phyloP scores from a whole-genome alignment of 2,329 filamentous ascomycete species.

The Fusarium buxicola region DNA sequence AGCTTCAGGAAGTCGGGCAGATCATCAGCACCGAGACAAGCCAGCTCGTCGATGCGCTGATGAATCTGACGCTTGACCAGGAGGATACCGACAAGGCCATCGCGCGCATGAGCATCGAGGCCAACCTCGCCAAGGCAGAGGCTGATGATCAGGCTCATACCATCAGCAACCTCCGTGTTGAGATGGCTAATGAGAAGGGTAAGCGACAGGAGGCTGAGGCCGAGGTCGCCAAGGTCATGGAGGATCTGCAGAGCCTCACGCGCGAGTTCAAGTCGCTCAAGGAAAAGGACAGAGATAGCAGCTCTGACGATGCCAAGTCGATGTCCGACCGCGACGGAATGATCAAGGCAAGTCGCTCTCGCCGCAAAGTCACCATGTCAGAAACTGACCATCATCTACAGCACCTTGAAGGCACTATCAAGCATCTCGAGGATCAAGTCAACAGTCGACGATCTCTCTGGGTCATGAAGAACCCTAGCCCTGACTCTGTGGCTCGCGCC shows the following conservation, averaged over 20 bases:
- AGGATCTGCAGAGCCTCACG: constrained; percentile 44
- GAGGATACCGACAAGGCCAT: constrained; percentile 55
- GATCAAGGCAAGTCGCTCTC: constrained; percentile 46
- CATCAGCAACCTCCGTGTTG: constrained; percentile 48
- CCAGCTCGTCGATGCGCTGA: constrained; percentile 53
- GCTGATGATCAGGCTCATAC: constrained; percentile 50
- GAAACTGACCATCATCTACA: constrained; percentile 20
- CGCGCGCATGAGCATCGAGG: constrained; percentile 54
- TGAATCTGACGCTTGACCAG: constrained; percentile 53
- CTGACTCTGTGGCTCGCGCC: constrained; percentile 47
- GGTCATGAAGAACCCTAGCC: constrained; percentile 51
- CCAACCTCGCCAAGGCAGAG: constrained; percentile 51
- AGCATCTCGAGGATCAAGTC: constrained; percentile 52
- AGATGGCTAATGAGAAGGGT: constrained; percentile 49
- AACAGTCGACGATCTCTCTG: constrained; percentile 52
- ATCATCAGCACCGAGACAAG: constrained; percentile 54
- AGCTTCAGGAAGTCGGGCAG: constrained; percentile 53
- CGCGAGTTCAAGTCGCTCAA: constrained; percentile 48
- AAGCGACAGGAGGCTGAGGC: constrained; percentile 47
- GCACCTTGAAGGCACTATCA: constrained; percentile 50
- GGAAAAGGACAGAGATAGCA: constrained; percentile 37
- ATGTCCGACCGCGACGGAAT: constrained; percentile 42
- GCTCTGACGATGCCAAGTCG: constrained; percentile 28
- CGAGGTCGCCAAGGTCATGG: constrained; percentile 44
- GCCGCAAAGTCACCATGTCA: too few relatives aligned